A percentile compares a stretch with the other conserved stretches of the same genome.
These are phyloP conservation scores for Puccinia novopanici DNA, from an alignment of 1,284 basidiomycete genomes.

Conservation along the genomic window DNA sequence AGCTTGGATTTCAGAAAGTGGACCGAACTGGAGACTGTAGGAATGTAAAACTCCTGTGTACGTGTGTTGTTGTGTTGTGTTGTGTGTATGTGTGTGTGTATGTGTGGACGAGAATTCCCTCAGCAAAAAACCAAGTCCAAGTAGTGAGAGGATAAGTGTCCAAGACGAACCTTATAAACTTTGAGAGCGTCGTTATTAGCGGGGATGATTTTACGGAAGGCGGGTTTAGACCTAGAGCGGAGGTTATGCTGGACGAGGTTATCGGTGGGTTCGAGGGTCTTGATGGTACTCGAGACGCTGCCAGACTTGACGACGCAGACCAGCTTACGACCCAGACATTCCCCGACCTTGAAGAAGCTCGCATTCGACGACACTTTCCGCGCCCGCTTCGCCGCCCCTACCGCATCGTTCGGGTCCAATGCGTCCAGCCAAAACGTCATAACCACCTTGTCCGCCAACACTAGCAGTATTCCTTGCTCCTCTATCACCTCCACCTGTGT, in stretches of 20 bases:
- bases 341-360: slow-evolving; percentile 94
- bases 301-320: slow-evolving; percentile 97
- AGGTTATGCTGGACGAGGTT: background rate
- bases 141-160: background rate
- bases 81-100: background rate
- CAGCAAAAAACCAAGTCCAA: background rate
- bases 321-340: slow-evolving; percentile 87
- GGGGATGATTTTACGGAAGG: slow-evolving; percentile 85
- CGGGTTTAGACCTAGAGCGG: slow-evolving; percentile 9
- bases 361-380: slow-evolving; percentile 95
- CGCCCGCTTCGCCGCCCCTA: slow-evolving; percentile 85
- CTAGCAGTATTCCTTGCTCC: slow-evolving; percentile 91
- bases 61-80: background rate
- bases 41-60: slow-evolving; percentile 91
- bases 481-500: slow-evolving; percentile 95
- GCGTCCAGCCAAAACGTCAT: slow-evolving; percentile 95
- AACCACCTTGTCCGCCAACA: slow-evolving; percentile 74
- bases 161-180: slow-evolving; percentile 75
- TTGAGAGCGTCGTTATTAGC: slow-evolving; percentile 92
- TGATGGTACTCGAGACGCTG: slow-evolving; percentile 93
- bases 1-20: slow-evolving; percentile 97
- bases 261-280: slow-evolving; percentile 80
- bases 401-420: slow-evolving; percentile 84
- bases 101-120: background rate
- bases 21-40: slow-evolving; percentile 92